Conservation (phyloP, 2,329 filamentous ascomycete species). For the Spiromastix sp. region DNA sequence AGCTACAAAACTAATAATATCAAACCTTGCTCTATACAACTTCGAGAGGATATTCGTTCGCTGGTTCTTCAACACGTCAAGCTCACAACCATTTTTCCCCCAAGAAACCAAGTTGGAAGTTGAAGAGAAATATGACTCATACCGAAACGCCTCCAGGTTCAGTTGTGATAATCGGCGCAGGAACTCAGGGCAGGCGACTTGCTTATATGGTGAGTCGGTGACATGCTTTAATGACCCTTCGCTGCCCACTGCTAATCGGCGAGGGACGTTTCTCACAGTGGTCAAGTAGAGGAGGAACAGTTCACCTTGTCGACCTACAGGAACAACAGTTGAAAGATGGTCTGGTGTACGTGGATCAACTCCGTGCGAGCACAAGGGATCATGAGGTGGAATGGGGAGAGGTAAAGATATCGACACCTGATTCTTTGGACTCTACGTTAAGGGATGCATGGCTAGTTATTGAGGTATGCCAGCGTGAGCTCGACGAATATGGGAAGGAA, state of each 20-base stretch:
- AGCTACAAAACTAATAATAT: no score
- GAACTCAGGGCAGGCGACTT: slow-evolving; percentile 26
- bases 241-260: neutral
- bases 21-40: no score
- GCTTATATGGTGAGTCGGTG: slow-evolving; percentile 25
- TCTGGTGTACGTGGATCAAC: slow-evolving; percentile 18
- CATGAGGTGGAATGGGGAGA: slow-evolving; percentile 14
- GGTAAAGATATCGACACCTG: slow-evolving; percentile 14
- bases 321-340: slow-evolving; percentile 20
- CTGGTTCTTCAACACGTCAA: no score
- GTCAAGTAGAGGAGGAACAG: slow-evolving; percentile 23
- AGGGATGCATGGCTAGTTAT: slow-evolving; percentile 26
- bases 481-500: slow-evolving; percentile 1
- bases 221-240: neutral
- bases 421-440: slow-evolving; percentile 14
- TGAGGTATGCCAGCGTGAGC: slow-evolving; percentile 17
- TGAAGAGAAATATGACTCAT: no score
- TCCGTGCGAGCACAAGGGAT: slow-evolving; percentile 12
- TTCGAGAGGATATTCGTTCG: no score
- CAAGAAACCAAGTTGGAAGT: no score
- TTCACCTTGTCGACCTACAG: slow-evolving; percentile 22
- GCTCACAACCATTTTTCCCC: no score
- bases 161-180: slow-evolving; percentile 23
- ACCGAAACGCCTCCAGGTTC: neutral
- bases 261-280: slow-evolving; percentile 15